These are phyloP conservation scores for Xylaria grammica DNA, from an alignment of 495 filamentous ascomycete genomes.

Conservation along the genomic window DNA sequence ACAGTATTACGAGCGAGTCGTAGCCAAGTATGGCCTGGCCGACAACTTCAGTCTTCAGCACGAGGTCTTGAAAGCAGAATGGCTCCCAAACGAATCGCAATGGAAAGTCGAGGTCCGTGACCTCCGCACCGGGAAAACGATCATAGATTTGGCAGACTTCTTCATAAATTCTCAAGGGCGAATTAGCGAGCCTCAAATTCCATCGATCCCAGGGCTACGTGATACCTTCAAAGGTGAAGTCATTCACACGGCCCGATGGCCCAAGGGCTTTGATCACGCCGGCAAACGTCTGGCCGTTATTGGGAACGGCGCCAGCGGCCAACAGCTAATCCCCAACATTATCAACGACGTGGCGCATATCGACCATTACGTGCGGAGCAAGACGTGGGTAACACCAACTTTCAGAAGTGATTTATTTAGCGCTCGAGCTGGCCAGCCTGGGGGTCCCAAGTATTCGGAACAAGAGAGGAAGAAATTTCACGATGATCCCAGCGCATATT, in stretches of 20 bases:
- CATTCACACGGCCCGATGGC: conserved; percentile 62
- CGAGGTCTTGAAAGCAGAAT: conserved; percentile 54
- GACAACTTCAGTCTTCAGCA: conserved; percentile 52
- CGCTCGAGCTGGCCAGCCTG: conserved; percentile 37
- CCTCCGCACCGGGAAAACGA: conserved; percentile 32
- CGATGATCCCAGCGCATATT: conserved; percentile 55
- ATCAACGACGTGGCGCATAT: conserved; percentile 57
- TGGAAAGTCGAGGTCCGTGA: conserved; percentile 49
- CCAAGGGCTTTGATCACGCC: conserved; percentile 51
- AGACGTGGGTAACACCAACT: conserved; percentile 61
- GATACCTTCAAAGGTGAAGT: conserved; percentile 51
- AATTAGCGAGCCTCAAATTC: conserved; percentile 62
- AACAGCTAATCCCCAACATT: conserved; percentile 62
- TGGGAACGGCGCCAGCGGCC: conserved; percentile 63
- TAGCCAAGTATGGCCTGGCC: conserved; percentile 57
- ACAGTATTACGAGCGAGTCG: conserved; percentile 59
- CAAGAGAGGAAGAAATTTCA: conserved; percentile 40
- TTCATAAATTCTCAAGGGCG: conserved; percentile 57
- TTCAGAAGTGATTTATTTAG: conserved; percentile 34
- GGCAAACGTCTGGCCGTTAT: conserved; percentile 64
- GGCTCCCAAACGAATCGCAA: conserved; percentile 53
- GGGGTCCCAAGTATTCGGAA: conserved; percentile 45
- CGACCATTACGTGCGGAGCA: conserved; percentile 61
- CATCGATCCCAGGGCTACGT: conserved; percentile 56
- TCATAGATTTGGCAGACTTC: conserved; percentile 54